Evolutionary conservation across 2,329 filamentous ascomycete species (phyloP).

Genomic region (Verticillium longisporum): DNA sequence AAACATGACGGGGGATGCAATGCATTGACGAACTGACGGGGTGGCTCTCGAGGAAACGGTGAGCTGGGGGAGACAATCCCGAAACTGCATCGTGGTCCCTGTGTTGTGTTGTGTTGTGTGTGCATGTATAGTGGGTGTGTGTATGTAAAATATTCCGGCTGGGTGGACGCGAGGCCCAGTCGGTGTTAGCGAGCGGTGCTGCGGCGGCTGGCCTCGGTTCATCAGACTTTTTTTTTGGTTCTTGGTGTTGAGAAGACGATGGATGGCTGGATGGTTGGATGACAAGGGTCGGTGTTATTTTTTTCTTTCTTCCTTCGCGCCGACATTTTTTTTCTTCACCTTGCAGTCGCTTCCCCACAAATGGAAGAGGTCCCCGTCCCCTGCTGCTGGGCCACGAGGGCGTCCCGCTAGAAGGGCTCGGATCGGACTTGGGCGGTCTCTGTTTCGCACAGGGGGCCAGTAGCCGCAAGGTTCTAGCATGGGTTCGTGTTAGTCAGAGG

Average conservation of each 20-base stretch:
- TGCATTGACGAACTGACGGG: neutral
- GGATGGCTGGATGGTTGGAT: neutral
- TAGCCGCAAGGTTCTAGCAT: neutral
- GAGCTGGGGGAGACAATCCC: neutral
- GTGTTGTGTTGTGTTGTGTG: neutral
- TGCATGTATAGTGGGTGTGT: too few species aligned
- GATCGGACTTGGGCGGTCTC: neutral
- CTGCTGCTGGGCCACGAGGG: neutral
- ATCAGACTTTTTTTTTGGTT: neutral
- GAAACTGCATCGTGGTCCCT: neutral
- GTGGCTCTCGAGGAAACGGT: neutral
- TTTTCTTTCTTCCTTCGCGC: neutral
- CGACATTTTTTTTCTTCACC: neutral
- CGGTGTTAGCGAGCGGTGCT: neutral
- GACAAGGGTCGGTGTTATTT: too few species aligned
- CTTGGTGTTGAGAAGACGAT: neutral
- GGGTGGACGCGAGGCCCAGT: neutral
- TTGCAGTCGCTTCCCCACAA: neutral
- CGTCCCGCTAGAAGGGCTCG: neutral
- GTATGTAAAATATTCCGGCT: neutral
- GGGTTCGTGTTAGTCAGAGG: neutral
- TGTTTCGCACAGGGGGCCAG: neutral
- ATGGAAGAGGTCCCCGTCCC: neutral
- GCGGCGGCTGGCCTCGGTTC: neutral
- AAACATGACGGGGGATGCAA: neutral